Evolutionary conservation across 1,139 yeast genomes (phyloP), one percentile per base, ranked within the genome.

Genomic region (Suhomyces taliae): DNA sequence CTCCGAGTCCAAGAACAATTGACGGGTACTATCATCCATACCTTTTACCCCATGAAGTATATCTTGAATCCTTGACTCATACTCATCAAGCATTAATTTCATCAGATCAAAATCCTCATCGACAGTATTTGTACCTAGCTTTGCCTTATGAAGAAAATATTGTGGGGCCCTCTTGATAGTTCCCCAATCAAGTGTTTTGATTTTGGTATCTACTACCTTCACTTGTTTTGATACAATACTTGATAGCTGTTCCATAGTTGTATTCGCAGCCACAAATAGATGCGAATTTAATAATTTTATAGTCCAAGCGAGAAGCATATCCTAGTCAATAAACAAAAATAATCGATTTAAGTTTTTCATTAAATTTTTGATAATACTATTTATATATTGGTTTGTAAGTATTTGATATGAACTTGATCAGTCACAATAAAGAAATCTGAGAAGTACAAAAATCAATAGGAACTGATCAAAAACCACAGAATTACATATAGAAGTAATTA

Each of bases 91-190:
- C n/a, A 54, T 57, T 7, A 53, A 51, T 8, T 62, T 50, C 12
- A 68, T 44, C 0, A 39, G 50, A 40, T 75, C 73, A 52, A 73
- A 76, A 14, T 66, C 70, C 49, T 69, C 74, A 55, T 78, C 82
- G 8, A 61, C 51, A 0, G 74, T 70, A 35, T 57, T 60, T 3
- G 69, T 59, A n/a, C 49, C 52, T 29, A 58, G 46, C 32, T 62
- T 65, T 15, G 66, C 56, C 43, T 64, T 70, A 47, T 70, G 67
- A 45, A 60, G 67, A 11, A 72, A 48, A 19, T 60, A 45, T 46
- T 69, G 74, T 2, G 78, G 72, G 7, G 70, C 44, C 26, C 66
- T 48, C 47, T 60, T 68, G 34, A 68, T 40, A 27, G 53, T 49
- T 27, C 56, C 51, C 74, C 73, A 69, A 37, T 66, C 66, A 9